Evolutionary conservation across 2,329 filamentous ascomycete genomes (phyloP).

Genomic region (Myriangium duriaei): DNA sequence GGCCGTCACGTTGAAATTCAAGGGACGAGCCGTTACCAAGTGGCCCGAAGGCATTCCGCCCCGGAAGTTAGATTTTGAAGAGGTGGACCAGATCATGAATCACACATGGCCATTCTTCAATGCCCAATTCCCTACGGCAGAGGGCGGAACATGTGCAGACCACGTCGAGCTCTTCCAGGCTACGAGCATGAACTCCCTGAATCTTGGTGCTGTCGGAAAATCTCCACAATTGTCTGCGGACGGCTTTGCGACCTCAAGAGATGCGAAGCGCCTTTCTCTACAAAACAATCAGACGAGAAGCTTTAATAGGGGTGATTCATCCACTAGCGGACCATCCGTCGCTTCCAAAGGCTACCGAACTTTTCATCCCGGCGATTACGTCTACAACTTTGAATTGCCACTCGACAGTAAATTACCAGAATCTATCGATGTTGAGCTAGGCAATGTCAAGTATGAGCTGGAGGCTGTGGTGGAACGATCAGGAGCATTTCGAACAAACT

Average conservation of each 20-base stretch:
- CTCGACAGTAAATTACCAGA: conserved; percentile 70
- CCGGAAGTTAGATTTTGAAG: conserved; percentile 67
- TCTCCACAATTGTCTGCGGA: conserved; percentile 33
- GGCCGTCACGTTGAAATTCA: conserved; percentile 74
- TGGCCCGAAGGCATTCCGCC: conserved; percentile 96
- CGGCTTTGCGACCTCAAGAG: conserved; percentile 33
- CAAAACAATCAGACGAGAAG: conserved; percentile 73
- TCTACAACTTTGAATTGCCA: conserved; percentile 70
- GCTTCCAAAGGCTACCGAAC: conserved; percentile 74
- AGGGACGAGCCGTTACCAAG: conserved; percentile 74
- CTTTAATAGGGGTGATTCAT: conserved; percentile 66
- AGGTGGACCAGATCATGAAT: conserved; percentile 75
- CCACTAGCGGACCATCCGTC: conserved; percentile 41
- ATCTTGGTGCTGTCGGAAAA: conserved; percentile 25
- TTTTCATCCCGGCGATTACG: conserved; percentile 63
- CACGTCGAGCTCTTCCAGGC: conserved; percentile 45
- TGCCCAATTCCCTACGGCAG: conserved; percentile 49
- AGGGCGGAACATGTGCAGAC: conserved; percentile 51
- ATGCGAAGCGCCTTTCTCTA: conserved; percentile 58
- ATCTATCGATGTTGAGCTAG: conserved; percentile 76
- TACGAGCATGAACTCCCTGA: conserved; percentile 21
- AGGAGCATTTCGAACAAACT: conserved; percentile 79
- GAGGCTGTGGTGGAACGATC: conserved; percentile 76
- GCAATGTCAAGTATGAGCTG: conserved; percentile 76
- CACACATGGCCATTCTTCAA: conserved; percentile 93